Conservation (phyloP, 2,329 filamentous ascomycete species). For the Hymenoscyphus albidus region DNA sequence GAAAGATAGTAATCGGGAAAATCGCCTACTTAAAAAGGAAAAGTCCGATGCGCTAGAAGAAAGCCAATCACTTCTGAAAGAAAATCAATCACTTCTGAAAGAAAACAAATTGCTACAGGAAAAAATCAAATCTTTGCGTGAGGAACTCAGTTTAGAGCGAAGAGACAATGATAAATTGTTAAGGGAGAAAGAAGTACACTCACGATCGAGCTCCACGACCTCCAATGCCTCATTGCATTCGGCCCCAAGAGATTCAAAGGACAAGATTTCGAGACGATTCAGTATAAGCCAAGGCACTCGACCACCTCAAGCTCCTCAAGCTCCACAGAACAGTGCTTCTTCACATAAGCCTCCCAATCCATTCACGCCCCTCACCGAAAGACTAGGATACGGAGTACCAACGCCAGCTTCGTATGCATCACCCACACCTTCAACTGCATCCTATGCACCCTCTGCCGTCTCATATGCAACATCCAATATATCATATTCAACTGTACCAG, state of each 20-base stretch:
- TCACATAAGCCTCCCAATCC: slow-evolving; percentile 22
- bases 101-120: too few species aligned
- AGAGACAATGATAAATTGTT: slow-evolving; percentile 10
- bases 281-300: slow-evolving; percentile 5
- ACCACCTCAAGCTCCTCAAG: slow-evolving; percentile 12
- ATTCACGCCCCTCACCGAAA: slow-evolving; percentile 21
- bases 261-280: neutral
- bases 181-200: neutral
- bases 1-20: slow-evolving; percentile 27
- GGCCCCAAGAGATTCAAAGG: slow-evolving; percentile 1
- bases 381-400: slow-evolving; percentile 3
- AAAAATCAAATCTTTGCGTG: slow-evolving; percentile 10
- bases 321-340: slow-evolving; percentile 7
- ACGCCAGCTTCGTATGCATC: slow-evolving; percentile 16
- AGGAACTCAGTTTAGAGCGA: slow-evolving; percentile 13
- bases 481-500: slow-evolving; percentile 9
- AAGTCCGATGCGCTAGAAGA: slow-evolving; percentile 13
- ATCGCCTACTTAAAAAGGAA: slow-evolving; percentile 23
- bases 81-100: too few species aligned
- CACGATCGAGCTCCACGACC: neutral
- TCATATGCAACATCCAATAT: slow-evolving; percentile 13
- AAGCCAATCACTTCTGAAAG: neutral
- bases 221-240: neutral
- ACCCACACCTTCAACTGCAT: neutral
- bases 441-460: slow-evolving; percentile 9